Conservation (phyloP, 495 filamentous ascomycete species). For the Penicillium crystallinum region DNA sequence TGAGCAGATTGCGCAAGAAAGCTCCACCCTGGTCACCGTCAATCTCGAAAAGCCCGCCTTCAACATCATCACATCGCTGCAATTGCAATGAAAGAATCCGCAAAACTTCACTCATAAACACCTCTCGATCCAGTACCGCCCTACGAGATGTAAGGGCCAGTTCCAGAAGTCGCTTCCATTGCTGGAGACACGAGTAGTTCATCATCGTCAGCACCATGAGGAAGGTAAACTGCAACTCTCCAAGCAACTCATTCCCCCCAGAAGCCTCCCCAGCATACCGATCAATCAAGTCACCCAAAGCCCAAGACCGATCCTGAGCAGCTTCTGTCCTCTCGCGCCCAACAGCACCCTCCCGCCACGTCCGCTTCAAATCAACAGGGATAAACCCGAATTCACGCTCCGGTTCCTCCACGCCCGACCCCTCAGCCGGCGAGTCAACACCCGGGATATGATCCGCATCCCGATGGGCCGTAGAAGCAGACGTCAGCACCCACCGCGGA, state of each 20-base stretch:
- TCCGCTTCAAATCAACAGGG: conserved; percentile 50
- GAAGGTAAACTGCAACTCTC: conserved; percentile 83
- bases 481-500: conserved; percentile 42
- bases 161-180: conserved; percentile 75
- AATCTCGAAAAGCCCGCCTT: conserved; percentile 52
- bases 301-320: conserved; percentile 68
- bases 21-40: conserved; percentile 49
- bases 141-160: conserved; percentile 64
- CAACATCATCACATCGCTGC: conserved; percentile 63
- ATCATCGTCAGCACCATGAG: conserved; percentile 73
- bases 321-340: conserved; percentile 69
- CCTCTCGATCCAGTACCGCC: conserved; percentile 51
- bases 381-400: conserved; percentile 45
- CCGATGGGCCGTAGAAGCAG: conserved; percentile 38
- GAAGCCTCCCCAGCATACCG: conserved; percentile 18
- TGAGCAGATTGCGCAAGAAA: conserved; percentile 51
- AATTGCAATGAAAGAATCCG: conserved; percentile 65
- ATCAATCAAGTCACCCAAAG: conserved; percentile 50
- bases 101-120: conserved; percentile 57
- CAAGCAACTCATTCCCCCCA: conserved; percentile 53
- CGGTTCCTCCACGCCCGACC: conserved; percentile 4
- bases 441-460: conserved; percentile 51
- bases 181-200: conserved; percentile 80
- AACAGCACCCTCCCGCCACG: conserved; percentile 63
- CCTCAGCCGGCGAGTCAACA: conserved; percentile 22